Conservation (phyloP, 2,329 filamentous ascomycete genomes). For the Cercospora sp. region DNA sequence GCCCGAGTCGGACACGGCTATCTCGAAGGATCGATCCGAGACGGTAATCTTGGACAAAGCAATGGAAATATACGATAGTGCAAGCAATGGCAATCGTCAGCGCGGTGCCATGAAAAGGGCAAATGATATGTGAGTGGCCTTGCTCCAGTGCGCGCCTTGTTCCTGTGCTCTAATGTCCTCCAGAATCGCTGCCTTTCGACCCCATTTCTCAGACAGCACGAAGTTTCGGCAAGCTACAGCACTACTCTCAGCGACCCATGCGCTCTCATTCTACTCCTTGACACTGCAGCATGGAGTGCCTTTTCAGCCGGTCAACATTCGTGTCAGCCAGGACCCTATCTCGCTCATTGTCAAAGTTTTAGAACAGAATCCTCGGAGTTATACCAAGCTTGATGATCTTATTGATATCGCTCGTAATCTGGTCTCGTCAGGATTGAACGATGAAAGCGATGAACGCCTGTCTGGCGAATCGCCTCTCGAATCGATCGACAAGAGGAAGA, state of each 20-base stretch:
- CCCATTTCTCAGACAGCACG: constrained; percentile 55
- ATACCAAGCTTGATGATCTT: constrained; percentile 72
- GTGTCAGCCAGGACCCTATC: constrained; percentile 74
- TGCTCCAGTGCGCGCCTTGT: constrained; percentile 9
- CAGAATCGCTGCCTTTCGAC: constrained; percentile 65
- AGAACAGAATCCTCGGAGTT: constrained; percentile 72
- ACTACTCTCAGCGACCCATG: constrained; percentile 71
- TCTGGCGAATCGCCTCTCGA: constrained; percentile 38
- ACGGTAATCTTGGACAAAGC: constrained; percentile 63
- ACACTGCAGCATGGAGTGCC: constrained; percentile 77
- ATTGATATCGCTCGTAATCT: constrained; percentile 68
- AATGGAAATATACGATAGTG: constrained; percentile 74
- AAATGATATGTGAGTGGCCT: constrained; percentile 64
- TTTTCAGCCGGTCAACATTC: constrained; percentile 74
- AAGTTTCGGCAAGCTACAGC: constrained; percentile 60
- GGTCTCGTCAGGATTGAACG: constrained; percentile 53
- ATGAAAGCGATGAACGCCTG: constrained; percentile 30
- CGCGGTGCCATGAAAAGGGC: constrained; percentile 77
- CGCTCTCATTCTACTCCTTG: constrained; percentile 72
- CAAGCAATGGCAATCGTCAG: constrained; percentile 75
- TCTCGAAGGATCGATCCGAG: constrained; percentile 53
- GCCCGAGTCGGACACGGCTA: constrained; percentile 50
- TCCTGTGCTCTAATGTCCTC: constrained; percentile 15
- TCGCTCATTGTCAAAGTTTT: constrained; percentile 71
- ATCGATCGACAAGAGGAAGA: constrained; percentile 25